Evolutionary conservation across 2,329 filamentous ascomycete genomes (phyloP).

Genomic region (Aspergillus japonicus): DNA sequence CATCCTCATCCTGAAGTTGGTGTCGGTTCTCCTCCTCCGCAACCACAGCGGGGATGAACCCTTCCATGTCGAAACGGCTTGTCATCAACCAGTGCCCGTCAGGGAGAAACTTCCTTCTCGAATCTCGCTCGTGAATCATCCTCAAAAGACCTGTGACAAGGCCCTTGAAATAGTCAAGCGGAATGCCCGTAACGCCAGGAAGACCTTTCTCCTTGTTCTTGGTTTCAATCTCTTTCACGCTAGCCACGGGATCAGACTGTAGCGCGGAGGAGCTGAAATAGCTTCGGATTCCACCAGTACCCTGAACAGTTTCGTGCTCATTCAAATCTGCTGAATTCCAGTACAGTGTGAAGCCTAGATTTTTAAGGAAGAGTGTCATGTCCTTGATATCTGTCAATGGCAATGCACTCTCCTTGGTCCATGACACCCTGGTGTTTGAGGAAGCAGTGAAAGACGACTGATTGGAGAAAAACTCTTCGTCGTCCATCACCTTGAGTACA

Average conservation of each 20-base stretch:
- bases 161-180: conserved; percentile 74
- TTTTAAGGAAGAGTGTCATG: conserved; percentile 82
- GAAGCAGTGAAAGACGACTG: conserved; percentile 47
- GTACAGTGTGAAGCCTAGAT: conserved; percentile 83
- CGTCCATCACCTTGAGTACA: conserved; percentile 86
- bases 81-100: conserved; percentile 94
- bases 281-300: conserved; percentile 45
- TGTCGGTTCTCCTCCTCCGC: conserved; percentile 78
- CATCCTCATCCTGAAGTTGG: conserved; percentile 63
- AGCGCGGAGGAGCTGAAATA: conserved; percentile 43
- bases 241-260: conserved; percentile 23
- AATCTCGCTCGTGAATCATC: conserved; percentile 92
- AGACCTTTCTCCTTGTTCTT: conserved; percentile 50
- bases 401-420: conserved; percentile 65
- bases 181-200: conserved; percentile 67
- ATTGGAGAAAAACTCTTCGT: conserved; percentile 85
- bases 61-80: conserved; percentile 78
- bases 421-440: conserved; percentile 52
- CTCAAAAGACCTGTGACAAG: conserved; percentile 76
- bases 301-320: conserved; percentile 40
- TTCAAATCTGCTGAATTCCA: conserved; percentile 72
- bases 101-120: conserved; percentile 78
- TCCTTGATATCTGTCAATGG: conserved; percentile 68
- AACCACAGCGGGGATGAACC: conserved; percentile 83
- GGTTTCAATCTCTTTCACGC: conserved; percentile 35